phyloP scores from a whole-genome alignment of 306 rosid genomes.

The Prunus davidiana region DNA sequence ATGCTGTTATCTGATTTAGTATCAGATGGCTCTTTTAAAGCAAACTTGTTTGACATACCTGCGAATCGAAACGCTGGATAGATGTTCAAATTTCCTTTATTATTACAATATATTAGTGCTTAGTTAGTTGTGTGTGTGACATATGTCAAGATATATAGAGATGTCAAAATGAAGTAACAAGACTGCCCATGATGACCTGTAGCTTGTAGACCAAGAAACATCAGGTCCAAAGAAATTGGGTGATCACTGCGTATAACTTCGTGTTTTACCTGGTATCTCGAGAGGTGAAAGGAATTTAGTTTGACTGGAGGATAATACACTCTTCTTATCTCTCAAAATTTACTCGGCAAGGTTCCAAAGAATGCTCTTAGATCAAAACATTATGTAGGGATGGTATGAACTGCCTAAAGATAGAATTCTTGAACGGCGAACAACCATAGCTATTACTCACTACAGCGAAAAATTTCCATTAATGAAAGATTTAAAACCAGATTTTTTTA shows the following conservation, averaged over 20 bases:
- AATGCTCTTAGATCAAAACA: not conserved
- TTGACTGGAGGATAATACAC: not conserved
- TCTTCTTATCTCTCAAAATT: not conserved
- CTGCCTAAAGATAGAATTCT: conserved; percentile 1
- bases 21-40: not conserved
- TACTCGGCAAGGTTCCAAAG: not conserved
- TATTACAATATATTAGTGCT: no score
- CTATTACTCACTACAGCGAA: not conserved
- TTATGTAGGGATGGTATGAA: not conserved
- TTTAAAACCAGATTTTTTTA: not conserved
- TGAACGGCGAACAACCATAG: not conserved
- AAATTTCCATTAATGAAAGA: not conserved
- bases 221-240: not conserved
- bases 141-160: no score
- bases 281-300: not conserved
- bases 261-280: not conserved
- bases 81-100: no score
- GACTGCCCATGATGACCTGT: no score
- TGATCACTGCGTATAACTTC: not conserved
- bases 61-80: no score
- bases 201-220: no score
- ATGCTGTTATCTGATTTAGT: not conserved
- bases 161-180: no score
- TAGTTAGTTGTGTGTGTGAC: no score
- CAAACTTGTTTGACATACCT: no score